Evolutionary conservation across 1,284 basidiomycete species (phyloP).

Genomic region (Cryptococcus floricola): DNA sequence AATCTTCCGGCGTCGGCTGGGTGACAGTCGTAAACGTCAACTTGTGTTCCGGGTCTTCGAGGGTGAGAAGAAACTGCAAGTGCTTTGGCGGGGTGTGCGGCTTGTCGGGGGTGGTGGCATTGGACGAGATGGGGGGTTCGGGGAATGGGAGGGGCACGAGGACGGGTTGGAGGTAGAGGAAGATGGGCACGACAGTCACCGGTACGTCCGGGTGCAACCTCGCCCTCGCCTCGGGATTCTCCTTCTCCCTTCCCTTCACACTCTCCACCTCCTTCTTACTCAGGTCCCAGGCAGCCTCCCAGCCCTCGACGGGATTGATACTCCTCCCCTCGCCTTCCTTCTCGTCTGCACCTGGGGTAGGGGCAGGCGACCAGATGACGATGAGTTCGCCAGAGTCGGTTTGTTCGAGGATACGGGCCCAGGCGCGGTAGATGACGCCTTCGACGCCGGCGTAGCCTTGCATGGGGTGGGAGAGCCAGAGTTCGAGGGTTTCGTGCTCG

Average conservation of each 20-base stretch:
- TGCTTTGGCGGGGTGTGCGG: conserved; percentile 50
- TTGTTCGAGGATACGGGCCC: conserved; percentile 77
- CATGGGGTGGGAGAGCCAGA: conserved; percentile 96
- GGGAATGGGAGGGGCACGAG: conserved; percentile 58
- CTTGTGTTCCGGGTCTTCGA: conserved; percentile 75
- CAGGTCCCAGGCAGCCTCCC: conserved; percentile 74
- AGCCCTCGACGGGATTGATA: conserved; percentile 75
- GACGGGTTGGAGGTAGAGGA: conserved; percentile 88
- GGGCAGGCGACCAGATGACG: conserved; percentile 67
- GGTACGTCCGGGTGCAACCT: conserved; percentile 50
- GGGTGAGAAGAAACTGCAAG: conserved; percentile 78
- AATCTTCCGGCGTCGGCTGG: conserved; percentile 72
- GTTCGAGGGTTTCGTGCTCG: conserved; percentile 93
- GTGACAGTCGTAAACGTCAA: conserved; percentile 71
- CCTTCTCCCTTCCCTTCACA: conserved; percentile 33
- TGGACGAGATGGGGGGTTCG: conserved; percentile 33
- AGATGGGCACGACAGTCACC: conserved; percentile 85
- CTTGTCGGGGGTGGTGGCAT: conserved; percentile 26
- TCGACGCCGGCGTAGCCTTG: conserved; percentile 92
- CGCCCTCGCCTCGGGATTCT: conserved; percentile 30
- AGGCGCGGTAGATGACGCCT: conserved; percentile 83
- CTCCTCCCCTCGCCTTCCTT: conserved; percentile 43
- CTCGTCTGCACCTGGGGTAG: conserved; percentile 50
- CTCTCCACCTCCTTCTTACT: conserved; percentile 54
- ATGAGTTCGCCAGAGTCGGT: conserved; percentile 87